phyloP scores from a whole-genome alignment of 2,329 filamentous ascomycete species.

The Lizonia empirigonia region DNA sequence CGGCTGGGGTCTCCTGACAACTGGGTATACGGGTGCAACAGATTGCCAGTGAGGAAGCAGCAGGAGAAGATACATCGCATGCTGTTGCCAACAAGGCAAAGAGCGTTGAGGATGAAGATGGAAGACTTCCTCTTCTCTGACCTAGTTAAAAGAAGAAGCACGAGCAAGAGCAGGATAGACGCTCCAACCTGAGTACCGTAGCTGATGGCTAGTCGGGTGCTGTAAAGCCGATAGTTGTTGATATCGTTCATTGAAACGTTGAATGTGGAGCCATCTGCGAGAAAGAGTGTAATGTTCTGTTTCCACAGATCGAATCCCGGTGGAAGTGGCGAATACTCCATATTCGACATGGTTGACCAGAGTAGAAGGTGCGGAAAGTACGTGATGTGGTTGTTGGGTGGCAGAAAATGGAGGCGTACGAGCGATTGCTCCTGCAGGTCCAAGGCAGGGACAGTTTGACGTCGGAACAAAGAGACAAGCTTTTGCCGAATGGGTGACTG shows the following conservation, averaged over 20 bases:
- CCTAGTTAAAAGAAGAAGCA: slow-evolving; percentile 71
- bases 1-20: slow-evolving; percentile 61
- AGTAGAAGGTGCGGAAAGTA: neutral
- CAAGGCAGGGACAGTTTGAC: neutral
- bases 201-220: slow-evolving; percentile 62
- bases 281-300: slow-evolving; percentile 58
- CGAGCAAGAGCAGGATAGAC: slow-evolving; percentile 66
- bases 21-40: slow-evolving; percentile 65
- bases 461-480: neutral
- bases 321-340: slow-evolving; percentile 7
- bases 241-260: slow-evolving; percentile 52
- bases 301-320: slow-evolving; percentile 56
- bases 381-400: neutral
- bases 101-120: slow-evolving; percentile 69
- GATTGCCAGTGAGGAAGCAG: slow-evolving; percentile 66
- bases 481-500: neutral
- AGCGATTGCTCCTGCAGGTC: neutral
- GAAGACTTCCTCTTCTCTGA: slow-evolving; percentile 66
- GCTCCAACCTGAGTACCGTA: slow-evolving; percentile 75
- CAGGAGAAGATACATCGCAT: slow-evolving; percentile 64
- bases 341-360: neutral
- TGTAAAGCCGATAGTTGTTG: slow-evolving; percentile 55
- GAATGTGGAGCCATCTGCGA: slow-evolving; percentile 53
- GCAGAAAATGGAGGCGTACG: neutral
- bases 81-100: slow-evolving; percentile 65